phyloP scores from a whole-genome alignment of 257 asterid species.

The Solanum clarkiae region DNA sequence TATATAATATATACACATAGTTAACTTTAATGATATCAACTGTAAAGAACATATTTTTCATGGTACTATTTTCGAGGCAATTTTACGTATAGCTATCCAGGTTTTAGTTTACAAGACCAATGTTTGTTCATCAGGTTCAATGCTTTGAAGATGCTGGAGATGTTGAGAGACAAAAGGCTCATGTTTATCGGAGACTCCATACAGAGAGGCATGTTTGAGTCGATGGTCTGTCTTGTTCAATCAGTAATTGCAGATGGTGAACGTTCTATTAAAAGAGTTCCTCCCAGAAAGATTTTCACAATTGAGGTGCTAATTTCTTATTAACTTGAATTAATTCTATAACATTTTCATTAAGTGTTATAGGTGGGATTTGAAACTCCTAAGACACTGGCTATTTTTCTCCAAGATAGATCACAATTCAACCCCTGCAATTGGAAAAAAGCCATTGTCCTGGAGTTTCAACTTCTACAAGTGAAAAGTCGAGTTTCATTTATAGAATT shows the following conservation, averaged over 20 bases:
- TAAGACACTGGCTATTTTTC: too few relatives aligned
- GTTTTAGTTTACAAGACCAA: too few relatives aligned
- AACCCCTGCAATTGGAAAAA: background rate
- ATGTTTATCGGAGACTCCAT: constrained; percentile 91
- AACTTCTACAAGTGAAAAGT: background rate
- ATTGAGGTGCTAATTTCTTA: constrained; percentile 38
- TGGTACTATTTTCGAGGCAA: background rate
- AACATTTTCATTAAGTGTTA: background rate
- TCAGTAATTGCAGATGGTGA: constrained; percentile 42
- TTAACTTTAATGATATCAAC: background rate
- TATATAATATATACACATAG: background rate
- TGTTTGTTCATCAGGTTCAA: constrained; percentile 39
- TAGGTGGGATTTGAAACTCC: background rate
- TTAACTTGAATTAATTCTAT: background rate
- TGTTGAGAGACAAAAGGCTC: constrained; percentile 64
- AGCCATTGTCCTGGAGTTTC: background rate
- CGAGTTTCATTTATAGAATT: background rate
- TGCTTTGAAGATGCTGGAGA: constrained; percentile 64
- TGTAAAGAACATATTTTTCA: background rate
- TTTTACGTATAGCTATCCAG: background rate
- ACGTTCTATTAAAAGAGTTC: constrained; percentile 47
- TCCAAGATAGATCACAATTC: background rate
- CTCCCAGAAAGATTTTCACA: constrained; percentile 62
- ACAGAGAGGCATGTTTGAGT: constrained; percentile 91
- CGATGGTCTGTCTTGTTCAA: constrained; percentile 74